These are phyloP conservation scores for Mortierella sp. DNA, from an alignment of 371 early-diverging fungal genomes.

Conservation along the genomic window DNA sequence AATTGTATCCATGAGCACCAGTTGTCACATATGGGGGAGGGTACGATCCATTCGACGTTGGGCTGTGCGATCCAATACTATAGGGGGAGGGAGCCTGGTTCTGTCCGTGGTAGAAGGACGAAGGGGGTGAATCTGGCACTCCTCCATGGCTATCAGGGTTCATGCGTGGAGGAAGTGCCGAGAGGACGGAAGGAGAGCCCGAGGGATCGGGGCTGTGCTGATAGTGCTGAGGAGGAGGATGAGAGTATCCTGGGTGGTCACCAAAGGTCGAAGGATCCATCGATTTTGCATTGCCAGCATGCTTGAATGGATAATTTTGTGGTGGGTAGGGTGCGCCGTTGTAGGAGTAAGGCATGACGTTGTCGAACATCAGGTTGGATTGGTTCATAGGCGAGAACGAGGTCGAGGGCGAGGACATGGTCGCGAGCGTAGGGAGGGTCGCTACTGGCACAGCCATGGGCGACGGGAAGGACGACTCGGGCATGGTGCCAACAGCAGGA, in stretches of 20 bases:
- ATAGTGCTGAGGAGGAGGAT: conserved; percentile 39
- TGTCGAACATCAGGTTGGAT: conserved; percentile 46
- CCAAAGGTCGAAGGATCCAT: conserved; percentile 46
- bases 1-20: conserved; percentile 41
- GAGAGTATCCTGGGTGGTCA: conserved; percentile 36
- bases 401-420: conserved; percentile 45
- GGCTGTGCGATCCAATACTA: conserved; percentile 54
- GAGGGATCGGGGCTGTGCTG: conserved; percentile 53
- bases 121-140: conserved; percentile 46
- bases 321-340: conserved; percentile 35
- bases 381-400: conserved; percentile 50
- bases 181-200: conserved; percentile 43
- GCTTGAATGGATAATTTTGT: conserved; percentile 52
- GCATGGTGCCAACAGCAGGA: conserved; percentile 32
- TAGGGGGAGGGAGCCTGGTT: conserved; percentile 53
- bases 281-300: conserved; percentile 57
- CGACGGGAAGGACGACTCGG: conserved; percentile 43
- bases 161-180: conserved; percentile 44
- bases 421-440: conserved; percentile 40
- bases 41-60: conserved; percentile 41
- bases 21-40: conserved; percentile 43
- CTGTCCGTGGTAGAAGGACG: conserved; percentile 49
- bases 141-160: conserved; percentile 29
- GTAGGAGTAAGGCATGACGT: conserved; percentile 47
- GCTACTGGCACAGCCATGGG: conserved; percentile 49